Conservation (phyloP, 306 rosid species). For the Fragaria nilgerrensis region DNA sequence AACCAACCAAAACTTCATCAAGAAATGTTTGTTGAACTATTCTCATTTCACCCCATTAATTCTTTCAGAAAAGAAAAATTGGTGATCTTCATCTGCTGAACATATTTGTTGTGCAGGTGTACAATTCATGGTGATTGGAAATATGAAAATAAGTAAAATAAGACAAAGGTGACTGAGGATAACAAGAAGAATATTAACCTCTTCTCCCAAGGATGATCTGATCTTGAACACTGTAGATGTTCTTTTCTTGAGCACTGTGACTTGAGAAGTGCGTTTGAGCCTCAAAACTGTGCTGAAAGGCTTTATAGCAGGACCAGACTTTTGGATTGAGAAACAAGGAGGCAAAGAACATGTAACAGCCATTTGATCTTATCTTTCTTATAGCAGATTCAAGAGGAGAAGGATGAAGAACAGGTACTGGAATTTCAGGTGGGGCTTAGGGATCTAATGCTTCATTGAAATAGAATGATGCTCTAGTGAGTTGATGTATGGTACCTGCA, state of each 20-base stretch:
- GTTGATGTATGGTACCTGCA: no score
- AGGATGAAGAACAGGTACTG: not conserved
- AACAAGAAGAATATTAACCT: constrained; percentile 39
- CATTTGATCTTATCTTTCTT: constrained; percentile 44
- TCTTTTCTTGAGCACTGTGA: constrained; percentile 41
- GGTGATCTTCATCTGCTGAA: not conserved
- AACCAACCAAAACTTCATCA: constrained; percentile 10
- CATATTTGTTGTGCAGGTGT: not conserved
- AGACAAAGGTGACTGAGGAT: not conserved
- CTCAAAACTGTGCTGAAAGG: constrained; percentile 36
- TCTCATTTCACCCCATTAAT: not conserved
- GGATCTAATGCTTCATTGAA: not conserved
- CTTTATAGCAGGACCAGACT: constrained; percentile 41
- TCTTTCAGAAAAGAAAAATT: not conserved
- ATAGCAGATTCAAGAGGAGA: constrained; percentile 26
- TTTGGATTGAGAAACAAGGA: constrained; percentile 44
- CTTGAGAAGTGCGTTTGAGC: constrained; percentile 41
- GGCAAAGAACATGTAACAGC: constrained; percentile 45
- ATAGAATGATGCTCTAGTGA: not conserved
- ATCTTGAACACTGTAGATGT: constrained; percentile 34
- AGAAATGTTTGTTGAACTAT: constrained; percentile 13
- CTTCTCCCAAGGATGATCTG: constrained; percentile 64
- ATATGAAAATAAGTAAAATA: not conserved
- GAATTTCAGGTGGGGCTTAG: not conserved
- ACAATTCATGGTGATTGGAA: not conserved